Conservation (phyloP, 352 stramenopile genomes). For the Phytopythium aichiense region DNA sequence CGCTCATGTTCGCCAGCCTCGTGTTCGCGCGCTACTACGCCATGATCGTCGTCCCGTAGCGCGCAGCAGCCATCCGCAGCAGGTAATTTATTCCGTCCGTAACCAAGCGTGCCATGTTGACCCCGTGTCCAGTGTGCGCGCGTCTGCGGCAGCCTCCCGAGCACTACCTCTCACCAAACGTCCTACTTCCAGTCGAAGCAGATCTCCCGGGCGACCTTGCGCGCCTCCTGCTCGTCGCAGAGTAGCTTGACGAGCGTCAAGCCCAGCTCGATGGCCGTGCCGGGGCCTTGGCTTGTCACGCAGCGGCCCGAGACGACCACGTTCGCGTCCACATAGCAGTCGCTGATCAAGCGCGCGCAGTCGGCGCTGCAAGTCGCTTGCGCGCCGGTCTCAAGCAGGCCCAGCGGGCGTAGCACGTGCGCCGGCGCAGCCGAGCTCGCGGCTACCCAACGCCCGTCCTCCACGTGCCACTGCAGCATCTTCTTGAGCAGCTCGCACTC, state of each 20-base stretch:
- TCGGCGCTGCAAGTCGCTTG: conserved; percentile 50
- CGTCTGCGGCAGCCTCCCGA: not conserved
- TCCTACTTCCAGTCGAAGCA: conserved; percentile 23
- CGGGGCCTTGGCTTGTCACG: conserved; percentile 59
- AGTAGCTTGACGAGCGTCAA: conserved; percentile 57
- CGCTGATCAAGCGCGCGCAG: conserved; percentile 36
- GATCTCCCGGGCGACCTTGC: conserved; percentile 36
- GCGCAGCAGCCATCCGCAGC: not conserved
- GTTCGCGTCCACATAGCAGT: conserved; percentile 41
- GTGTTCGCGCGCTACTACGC: conserved; percentile 68
- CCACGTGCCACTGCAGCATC: conserved; percentile 57
- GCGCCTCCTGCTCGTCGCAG: conserved; percentile 34
- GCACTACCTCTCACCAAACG: not conserved
- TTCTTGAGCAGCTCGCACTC: conserved; percentile 60
- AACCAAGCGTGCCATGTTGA: not conserved
- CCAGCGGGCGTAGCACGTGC: conserved; percentile 39
- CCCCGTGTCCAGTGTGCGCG: not conserved
- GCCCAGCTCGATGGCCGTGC: conserved; percentile 40
- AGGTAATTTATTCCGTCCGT: conserved; percentile 1
- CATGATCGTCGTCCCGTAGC: conserved; percentile 29
- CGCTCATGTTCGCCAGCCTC: conserved; percentile 89
- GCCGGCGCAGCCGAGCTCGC: conserved; percentile 45
- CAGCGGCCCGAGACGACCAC: conserved; percentile 55
- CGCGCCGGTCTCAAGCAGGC: conserved; percentile 23
- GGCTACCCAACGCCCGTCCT: conserved; percentile 44